Base-by-base conservation (phyloP, 148 eudicot genomes). In the Mesembryanthemum crystallinum region DNA sequence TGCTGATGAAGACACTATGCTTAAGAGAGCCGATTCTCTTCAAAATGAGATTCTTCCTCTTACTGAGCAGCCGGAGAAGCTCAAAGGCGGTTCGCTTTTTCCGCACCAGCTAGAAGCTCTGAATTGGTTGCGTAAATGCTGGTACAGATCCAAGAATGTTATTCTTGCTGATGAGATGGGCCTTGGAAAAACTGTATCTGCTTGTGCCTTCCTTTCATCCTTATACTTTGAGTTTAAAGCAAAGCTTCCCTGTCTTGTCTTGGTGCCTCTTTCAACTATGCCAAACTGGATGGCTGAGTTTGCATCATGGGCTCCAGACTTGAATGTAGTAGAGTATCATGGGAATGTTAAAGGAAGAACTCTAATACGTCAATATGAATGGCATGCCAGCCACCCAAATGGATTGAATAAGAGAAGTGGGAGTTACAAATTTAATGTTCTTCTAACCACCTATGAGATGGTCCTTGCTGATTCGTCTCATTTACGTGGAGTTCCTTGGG, bases 151-250 rank as follows among this genome's bases (percentile, higher is more conserved):
- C 47, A 92, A 87, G 83, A 95, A 92, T 79, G 97, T 95, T 27
- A 95, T 95, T 78, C 92, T 95, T 73, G 99, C 99, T 60, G 99
- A 95, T 72, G 99, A 95, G 84, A 95, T 95, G 99, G 99, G 99
- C 78, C 99, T 95, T 27, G 99, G 99, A 9, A 95, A 95, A 86
- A 95, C 99, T 23, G 85, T 95, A 1, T 95, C 99, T 43, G 97
- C 97, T 54, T 78, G 81, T 83, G 99, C 99, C 67, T 95, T 95
- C 76, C 55, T 95, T 69, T 87, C 94, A 5, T 89, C 97, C 30
- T 78, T 95, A 43, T 92, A 87, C 76, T 81, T 79, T 64, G 99
- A 95, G 87, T 95, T 95, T 72, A 91, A 90, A 77, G 94, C 85
- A 57, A 87, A 76, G 71, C 85, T 87, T 71, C 99, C 99, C 78